A percentile compares a stretch with the other conserved stretches of the same genome.
phyloP scores from a whole-genome alignment of 129 eudicot species.

The Arctium lappa region DNA sequence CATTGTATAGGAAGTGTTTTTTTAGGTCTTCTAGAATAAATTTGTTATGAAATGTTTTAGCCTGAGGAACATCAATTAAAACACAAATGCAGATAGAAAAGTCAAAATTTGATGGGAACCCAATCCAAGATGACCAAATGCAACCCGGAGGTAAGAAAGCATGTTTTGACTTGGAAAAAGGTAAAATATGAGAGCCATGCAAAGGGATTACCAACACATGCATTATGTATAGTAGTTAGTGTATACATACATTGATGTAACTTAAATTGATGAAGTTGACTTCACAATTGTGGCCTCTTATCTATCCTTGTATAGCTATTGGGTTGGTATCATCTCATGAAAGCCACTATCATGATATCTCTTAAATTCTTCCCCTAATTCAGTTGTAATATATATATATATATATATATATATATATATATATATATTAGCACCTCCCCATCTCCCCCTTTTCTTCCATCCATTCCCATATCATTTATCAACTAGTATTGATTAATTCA shows the following conservation, averaged over 20 bases:
- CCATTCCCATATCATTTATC: background rate
- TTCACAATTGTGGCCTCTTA: conserved; percentile 52
- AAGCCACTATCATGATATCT: conserved; percentile 22
- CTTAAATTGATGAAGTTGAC: conserved; percentile 61
- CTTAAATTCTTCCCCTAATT: conserved; percentile 7
- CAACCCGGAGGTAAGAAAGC: conserved; percentile 16
- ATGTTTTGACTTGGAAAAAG: conserved; percentile 29
- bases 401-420: too few species aligned
- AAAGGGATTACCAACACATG: conserved; percentile 33
- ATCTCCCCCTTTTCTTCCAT: conserved; percentile 19
- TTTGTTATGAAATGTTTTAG: too few species aligned
- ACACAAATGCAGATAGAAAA: background rate
- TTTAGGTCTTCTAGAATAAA: too few species aligned
- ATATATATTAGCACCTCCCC: conserved; percentile 22
- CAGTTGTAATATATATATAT: conserved; percentile 22
- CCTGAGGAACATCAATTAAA: conserved; percentile 15
- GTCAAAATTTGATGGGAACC: background rate
- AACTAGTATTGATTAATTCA: conserved; percentile 29
- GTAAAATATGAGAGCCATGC: conserved; percentile 49
- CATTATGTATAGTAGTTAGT: conserved; percentile 33
- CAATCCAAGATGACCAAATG: conserved; percentile 17
- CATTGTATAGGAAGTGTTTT: too few species aligned
- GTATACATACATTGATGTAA: conserved; percentile 42
- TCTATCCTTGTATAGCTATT: conserved; percentile 47
- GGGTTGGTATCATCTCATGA: conserved; percentile 51